Evolutionary conservation across 805 yeast genomes (phyloP).

Genomic region (Wickerhamomyces chaumierensis): DNA sequence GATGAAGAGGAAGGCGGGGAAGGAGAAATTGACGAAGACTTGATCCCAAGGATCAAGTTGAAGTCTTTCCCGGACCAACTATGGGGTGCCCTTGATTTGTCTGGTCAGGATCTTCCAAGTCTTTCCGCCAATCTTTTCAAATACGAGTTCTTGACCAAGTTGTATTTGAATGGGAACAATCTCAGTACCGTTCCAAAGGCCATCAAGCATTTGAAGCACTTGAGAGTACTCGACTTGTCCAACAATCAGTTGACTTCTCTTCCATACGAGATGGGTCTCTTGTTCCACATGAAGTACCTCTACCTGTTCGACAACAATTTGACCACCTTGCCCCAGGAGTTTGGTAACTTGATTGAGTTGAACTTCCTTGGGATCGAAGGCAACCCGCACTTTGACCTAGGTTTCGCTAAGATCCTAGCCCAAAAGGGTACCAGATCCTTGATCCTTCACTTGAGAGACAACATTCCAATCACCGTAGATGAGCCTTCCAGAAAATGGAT

Average conservation of each 20-base stretch:
- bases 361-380: slow-evolving; percentile 91
- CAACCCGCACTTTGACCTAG: slow-evolving; percentile 59
- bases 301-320: slow-evolving; percentile 84
- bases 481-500: slow-evolving; percentile 80
- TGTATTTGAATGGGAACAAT: slow-evolving; percentile 81
- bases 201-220: slow-evolving; percentile 55
- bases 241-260: slow-evolving; percentile 58
- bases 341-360: slow-evolving; percentile 76
- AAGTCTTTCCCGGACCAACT: slow-evolving; percentile 51
- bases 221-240: slow-evolving; percentile 79
- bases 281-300: slow-evolving; percentile 69
- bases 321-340: slow-evolving; percentile 64
- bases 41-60: slow-evolving; percentile 52
- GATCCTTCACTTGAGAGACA: slow-evolving; percentile 71
- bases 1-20: slow-evolving; percentile 21
- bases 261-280: slow-evolving; percentile 79
- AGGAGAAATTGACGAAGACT: slow-evolving; percentile 40
- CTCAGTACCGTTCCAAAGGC: slow-evolving; percentile 56
- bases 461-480: slow-evolving; percentile 53
- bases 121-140: slow-evolving; percentile 67
- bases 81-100: slow-evolving; percentile 90
- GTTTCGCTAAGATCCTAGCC: slow-evolving; percentile 54
- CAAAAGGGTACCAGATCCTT: slow-evolving; percentile 80
- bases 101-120: slow-evolving; percentile 75
- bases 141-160: slow-evolving; percentile 74